phyloP scores from a whole-genome alignment of 768 basidiomycete species.

The Udeniomyces megalosporus region DNA sequence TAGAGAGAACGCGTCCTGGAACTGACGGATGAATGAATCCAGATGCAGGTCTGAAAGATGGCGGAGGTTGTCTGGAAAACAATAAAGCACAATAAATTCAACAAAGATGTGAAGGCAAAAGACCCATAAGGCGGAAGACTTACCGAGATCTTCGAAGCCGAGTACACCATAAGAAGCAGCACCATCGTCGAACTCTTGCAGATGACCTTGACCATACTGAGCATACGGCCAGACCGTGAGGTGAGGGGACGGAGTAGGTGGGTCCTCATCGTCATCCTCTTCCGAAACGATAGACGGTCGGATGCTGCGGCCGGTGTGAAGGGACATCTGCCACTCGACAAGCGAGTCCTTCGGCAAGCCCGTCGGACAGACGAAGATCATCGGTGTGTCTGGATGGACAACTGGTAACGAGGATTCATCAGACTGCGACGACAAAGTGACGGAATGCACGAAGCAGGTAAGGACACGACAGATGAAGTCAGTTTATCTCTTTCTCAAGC shows the following conservation, averaged over 20 bases:
- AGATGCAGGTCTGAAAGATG: neutral
- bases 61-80: neutral
- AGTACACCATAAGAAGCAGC: conserved; percentile 17
- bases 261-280: conserved; percentile 19
- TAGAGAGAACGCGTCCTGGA: neutral
- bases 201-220: neutral
- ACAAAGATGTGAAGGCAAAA: conserved; percentile 6
- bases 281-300: neutral
- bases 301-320: conserved; percentile 23
- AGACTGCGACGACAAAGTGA: neutral
- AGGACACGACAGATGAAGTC: neutral
- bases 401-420: neutral
- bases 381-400: neutral
- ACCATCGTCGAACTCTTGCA: neutral
- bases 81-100: neutral
- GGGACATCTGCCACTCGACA: conserved; percentile 33
- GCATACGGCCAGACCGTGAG: neutral
- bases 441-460: no score
- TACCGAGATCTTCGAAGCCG: neutral
- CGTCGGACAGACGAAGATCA: conserved; percentile 26
- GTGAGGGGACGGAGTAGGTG: conserved; percentile 1
- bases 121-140: conserved; percentile 17
- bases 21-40: neutral
- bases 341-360: conserved; percentile 29
- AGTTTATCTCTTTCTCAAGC: neutral